A percentile compares a stretch with the other conserved stretches of the same genome.
phyloP scores from a whole-genome alignment of 83 land plant genomes.

The Diphasiastrum complanatum region DNA sequence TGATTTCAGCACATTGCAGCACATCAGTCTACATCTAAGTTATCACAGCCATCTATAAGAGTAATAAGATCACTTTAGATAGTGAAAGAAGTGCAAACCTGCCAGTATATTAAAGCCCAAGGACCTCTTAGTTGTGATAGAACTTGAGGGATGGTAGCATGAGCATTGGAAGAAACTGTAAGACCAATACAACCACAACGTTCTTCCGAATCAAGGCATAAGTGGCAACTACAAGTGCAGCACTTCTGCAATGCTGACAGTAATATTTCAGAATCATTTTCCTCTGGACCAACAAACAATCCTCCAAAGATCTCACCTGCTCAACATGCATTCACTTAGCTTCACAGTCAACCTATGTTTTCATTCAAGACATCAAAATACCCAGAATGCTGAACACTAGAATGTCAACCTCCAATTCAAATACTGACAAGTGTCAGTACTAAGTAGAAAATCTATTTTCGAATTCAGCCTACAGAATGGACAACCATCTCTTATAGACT shows the following conservation, averaged over 20 bases:
- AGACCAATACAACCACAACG: constrained; percentile 24
- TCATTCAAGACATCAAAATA: neutral
- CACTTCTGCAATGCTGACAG: constrained; percentile 47
- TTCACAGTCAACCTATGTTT: neutral
- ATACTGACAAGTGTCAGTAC: no score
- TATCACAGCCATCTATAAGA: neutral
- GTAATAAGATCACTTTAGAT: neutral
- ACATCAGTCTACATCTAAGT: neutral
- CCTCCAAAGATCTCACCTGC: constrained; percentile 96
- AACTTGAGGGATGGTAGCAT: constrained; percentile 51
- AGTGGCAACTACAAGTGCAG: constrained; percentile 53
- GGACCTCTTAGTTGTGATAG: constrained; percentile 79
- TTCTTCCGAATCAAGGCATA: neutral
- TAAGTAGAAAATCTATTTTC: no score
- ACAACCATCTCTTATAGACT: no score
- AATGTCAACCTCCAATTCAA: no score
- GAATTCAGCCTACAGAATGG: no score
- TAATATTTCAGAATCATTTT: constrained; percentile 61
- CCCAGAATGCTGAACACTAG: neutral
- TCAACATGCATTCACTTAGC: neutral
- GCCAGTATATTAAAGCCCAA: constrained; percentile 90
- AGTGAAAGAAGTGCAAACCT: constrained; percentile 43
- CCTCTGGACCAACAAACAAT: constrained; percentile 39
- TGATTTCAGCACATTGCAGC: constrained; percentile 14
- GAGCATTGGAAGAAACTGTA: neutral